phyloP scores from a whole-genome alignment of 139 green algal species.

The Chlorella sp. region DNA sequence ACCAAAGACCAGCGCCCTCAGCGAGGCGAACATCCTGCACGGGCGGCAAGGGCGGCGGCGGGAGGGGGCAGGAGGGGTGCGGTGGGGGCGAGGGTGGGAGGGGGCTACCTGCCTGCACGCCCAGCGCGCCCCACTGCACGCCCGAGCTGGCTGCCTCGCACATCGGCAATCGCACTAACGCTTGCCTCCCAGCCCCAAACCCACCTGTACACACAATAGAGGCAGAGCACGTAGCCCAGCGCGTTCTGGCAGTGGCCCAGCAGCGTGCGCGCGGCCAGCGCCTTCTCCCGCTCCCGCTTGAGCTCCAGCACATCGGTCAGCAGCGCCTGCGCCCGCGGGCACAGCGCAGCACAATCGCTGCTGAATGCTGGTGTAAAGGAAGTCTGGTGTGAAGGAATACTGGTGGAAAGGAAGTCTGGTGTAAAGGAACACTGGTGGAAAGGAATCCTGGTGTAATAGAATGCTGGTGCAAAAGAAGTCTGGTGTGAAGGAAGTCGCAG shows the following conservation, averaged over 20 bases:
- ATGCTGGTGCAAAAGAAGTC: no score
- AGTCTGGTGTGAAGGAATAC: no score
- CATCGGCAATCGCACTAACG: no score
- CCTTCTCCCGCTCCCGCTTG: conserved; percentile 62
- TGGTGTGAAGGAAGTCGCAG: no score
- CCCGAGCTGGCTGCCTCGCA: no score
- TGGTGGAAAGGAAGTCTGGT: no score
- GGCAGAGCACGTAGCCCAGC: conserved; percentile 79
- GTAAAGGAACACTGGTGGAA: no score
- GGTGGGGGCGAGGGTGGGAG: background rate
- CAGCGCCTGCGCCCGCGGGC: no score
- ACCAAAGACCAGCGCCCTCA: conserved; percentile 75
- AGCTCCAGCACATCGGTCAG: conserved; percentile 80
- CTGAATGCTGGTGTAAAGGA: no score
- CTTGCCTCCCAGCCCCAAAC: background rate
- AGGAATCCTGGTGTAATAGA: no score
- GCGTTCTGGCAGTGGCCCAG: conserved; percentile 79
- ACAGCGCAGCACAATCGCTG: no score
- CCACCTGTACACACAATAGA: conserved; percentile 75
- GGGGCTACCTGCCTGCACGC: background rate
- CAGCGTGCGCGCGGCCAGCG: conserved; percentile 71
- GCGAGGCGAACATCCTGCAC: conserved; percentile 68
- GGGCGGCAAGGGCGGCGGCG: background rate
- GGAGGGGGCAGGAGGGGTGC: background rate
- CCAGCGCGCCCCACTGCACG: background rate